Conservation (phyloP, 1,284 basidiomycete genomes). For the Rhodotorula sp. region DNA sequence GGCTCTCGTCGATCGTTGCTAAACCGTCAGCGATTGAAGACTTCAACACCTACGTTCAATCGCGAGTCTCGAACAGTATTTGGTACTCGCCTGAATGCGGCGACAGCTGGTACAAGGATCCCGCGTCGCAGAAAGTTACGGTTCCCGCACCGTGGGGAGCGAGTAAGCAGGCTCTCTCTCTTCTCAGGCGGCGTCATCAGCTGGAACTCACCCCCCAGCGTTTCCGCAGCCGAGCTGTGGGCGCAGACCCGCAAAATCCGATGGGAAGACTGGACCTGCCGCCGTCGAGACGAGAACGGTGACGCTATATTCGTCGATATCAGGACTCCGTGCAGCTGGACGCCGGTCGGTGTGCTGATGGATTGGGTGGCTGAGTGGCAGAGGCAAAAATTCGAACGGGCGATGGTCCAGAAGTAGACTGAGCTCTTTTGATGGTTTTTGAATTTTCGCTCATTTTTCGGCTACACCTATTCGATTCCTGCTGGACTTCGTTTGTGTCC, state of each 20-base stretch:
- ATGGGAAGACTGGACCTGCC: slow-evolving; percentile 24
- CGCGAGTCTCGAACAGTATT: slow-evolving; percentile 10
- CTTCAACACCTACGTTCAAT: slow-evolving; percentile 21
- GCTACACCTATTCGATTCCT: no score
- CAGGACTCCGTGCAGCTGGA: slow-evolving; percentile 9
- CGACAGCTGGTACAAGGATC: slow-evolving; percentile 26
- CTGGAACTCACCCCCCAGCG: background rate
- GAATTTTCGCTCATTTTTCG: background rate
- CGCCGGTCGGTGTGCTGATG: slow-evolving; percentile 1
- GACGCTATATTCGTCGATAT: slow-evolving; percentile 1
- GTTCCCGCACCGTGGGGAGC: slow-evolving; percentile 26
- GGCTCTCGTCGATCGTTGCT: slow-evolving; percentile 29
- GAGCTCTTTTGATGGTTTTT: background rate
- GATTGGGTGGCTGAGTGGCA: slow-evolving; percentile 7
- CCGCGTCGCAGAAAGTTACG: slow-evolving; percentile 14
- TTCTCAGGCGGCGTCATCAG: background rate
- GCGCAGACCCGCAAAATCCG: slow-evolving; percentile 19
- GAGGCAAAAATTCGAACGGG: background rate
- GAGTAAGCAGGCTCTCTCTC: slow-evolving; percentile 7
- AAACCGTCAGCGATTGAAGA: slow-evolving; percentile 12
- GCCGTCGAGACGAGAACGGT: background rate
- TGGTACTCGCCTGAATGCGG: slow-evolving; percentile 11
- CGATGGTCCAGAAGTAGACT: slow-evolving; percentile 12
- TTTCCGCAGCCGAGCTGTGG: slow-evolving; percentile 27
- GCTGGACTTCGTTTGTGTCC: no score